Evolutionary conservation across 2,329 filamentous ascomycete genomes (phyloP), one percentile per base, ranked within the genome.

Genomic region (Venturia oleaginea): DNA sequence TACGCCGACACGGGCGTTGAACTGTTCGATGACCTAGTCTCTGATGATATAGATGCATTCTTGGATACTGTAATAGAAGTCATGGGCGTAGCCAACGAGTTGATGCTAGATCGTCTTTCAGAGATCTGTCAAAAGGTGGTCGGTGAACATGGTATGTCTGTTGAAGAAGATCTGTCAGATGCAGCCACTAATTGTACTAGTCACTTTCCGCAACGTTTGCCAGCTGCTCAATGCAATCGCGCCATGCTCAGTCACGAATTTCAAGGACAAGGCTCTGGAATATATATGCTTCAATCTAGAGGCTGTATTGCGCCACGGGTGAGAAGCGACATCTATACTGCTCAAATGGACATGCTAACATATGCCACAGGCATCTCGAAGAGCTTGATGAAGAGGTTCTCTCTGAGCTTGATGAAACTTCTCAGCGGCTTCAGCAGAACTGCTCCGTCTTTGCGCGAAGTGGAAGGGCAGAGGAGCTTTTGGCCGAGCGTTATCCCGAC

Each of bases 241-340:
- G 55, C 89, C 90, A 2, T 96, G 89, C 72, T 89, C 88, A 0
- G 86, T 96, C 6, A 85, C 85, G 0, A 86, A 89, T 65, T 97
- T 99, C 78, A 96, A 96, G 74, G 85, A 94, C 69, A 89, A 89
- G 11, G 90, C 89, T 0, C 79, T 97, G 37, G 91, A 96, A 73
- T 99, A 97, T 72, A 86, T 97, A 27, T 96, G 92, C 70, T 79
- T 96, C 55, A 95, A 96, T 71, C 81, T 97, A 65, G 94, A 99
- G 74, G 86, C 87, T 7, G 91, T 97, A 82, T 85, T 99, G 61
- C 92, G 97, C 71, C 96, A 96, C 67, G 88, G 91, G 78, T 81
- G 73, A 69, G 75, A 11, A 34, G 32, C 30, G 34, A 37, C 30
- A 13, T 32, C 17, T 24, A n/a, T 42, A 13, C 6, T 11, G n/a